Percentiles rank a stretch among this genome's conserved stretches.
phyloP scores from a whole-genome alignment of 495 filamentous ascomycete species.

The Cryomyces antarcticus region DNA sequence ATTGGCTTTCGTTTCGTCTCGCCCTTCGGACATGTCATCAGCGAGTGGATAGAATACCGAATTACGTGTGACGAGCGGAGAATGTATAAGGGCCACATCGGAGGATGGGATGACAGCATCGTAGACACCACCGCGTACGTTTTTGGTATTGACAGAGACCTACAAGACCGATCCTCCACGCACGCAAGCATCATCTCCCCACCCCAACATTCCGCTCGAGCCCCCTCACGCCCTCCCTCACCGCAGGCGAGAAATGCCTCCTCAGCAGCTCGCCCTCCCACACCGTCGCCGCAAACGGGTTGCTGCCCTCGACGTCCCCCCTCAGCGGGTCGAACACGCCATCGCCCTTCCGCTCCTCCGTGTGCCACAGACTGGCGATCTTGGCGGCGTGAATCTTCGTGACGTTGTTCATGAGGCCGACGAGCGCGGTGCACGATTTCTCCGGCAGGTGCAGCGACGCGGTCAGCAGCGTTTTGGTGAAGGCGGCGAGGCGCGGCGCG shows the following conservation, averaged over 20 bases:
- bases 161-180: too few species aligned
- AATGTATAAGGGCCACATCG: too few species aligned
- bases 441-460: conserved; percentile 70
- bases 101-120: too few species aligned
- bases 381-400: conserved; percentile 49
- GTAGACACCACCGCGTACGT: too few species aligned
- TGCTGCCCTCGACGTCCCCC: conserved; percentile 53
- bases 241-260: conserved; percentile 69
- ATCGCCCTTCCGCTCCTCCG: conserved; percentile 79
- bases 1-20: too few species aligned
- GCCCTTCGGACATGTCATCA: too few species aligned
- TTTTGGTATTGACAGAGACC: too few species aligned
- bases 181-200: too few species aligned
- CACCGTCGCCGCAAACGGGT: conserved; percentile 72
- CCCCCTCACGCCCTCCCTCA: conserved; percentile 50
- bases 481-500: conserved; percentile 65
- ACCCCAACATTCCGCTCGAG: conserved; percentile 41
- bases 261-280: conserved; percentile 86
- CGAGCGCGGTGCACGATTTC: conserved; percentile 58
- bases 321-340: conserved; percentile 39
- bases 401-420: conserved; percentile 55
- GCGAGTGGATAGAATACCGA: too few species aligned
- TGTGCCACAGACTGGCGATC: conserved; percentile 55
- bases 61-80: too few species aligned
- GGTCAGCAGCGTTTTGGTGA: conserved; percentile 79